These are phyloP conservation scores for Panicum miliaceum DNA, from an alignment of 176 grass and related monocot genomes.

Conservation along the genomic window DNA sequence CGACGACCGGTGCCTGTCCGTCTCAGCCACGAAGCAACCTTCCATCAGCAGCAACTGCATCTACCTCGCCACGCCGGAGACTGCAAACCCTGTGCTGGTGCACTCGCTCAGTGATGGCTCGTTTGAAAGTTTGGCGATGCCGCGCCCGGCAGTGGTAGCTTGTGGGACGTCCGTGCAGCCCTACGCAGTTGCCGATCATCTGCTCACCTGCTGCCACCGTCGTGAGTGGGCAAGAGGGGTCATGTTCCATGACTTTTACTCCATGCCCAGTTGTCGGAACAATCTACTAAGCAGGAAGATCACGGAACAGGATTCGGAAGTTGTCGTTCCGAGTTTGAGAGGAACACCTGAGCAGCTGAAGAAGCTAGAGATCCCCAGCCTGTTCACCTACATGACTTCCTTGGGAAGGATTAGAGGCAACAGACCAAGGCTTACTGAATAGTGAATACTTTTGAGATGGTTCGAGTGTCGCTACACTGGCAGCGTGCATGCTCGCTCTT, in stretches of 20 bases:
- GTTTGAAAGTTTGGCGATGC: not conserved
- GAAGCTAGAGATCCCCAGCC: not conserved
- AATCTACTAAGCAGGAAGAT: not conserved
- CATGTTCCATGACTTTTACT: conserved; percentile 23
- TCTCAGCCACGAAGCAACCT: conserved; percentile 1
- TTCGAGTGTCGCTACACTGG: too few relatives aligned
- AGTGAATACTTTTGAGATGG: too few relatives aligned
- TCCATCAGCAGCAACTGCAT: conserved; percentile 11
- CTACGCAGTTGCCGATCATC: conserved; percentile 36
- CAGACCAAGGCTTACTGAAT: not conserved
- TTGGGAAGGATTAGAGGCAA: not conserved
- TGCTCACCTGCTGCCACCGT: conserved; percentile 36
- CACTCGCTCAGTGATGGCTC: conserved; percentile 3
- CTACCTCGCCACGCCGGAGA: not conserved
- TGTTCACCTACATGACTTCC: not conserved
- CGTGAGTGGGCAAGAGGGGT: conserved; percentile 34
- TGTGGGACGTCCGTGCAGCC: not conserved
- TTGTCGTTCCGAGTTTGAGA: not conserved
- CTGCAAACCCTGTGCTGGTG: not conserved
- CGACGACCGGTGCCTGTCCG: conserved; percentile 4
- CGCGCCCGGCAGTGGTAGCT: not conserved
- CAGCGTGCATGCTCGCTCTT: too few relatives aligned
- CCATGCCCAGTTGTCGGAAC: not conserved
- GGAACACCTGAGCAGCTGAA: not conserved
- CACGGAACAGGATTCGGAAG: not conserved